Conservation (phyloP, 2,329 filamentous ascomycete genomes). For the Metarhizium brunneum region DNA sequence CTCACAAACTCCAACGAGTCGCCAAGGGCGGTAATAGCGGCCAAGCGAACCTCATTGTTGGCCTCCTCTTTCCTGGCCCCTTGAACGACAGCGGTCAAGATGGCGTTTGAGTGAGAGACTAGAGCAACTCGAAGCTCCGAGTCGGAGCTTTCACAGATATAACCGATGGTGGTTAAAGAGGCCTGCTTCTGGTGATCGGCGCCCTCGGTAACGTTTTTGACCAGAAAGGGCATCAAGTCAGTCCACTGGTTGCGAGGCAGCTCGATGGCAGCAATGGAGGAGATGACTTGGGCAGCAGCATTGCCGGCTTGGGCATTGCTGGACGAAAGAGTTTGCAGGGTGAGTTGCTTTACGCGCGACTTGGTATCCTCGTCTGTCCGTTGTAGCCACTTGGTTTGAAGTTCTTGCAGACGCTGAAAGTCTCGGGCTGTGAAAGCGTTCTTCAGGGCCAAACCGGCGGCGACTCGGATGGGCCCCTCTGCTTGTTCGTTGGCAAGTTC, state of each 20-base stretch:
- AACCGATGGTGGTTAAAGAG: slow-evolving; percentile 92
- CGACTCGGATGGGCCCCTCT: slow-evolving; percentile 76
- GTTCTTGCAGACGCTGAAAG: slow-evolving; percentile 72
- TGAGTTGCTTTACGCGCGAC: slow-evolving; percentile 76
- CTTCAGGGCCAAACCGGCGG: slow-evolving; percentile 92
- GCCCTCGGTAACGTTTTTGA: slow-evolving; percentile 86
- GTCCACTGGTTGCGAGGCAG: slow-evolving; percentile 88
- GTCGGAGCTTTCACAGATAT: slow-evolving; percentile 95
- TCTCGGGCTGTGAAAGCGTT: slow-evolving; percentile 97
- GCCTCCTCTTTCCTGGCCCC: slow-evolving; percentile 94
- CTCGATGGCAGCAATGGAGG: slow-evolving; percentile 90
- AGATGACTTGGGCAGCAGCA: slow-evolving; percentile 89
- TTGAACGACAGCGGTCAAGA: slow-evolving; percentile 94
- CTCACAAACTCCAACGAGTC: slow-evolving; percentile 97
- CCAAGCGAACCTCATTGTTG: slow-evolving; percentile 81
- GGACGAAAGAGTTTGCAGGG: slow-evolving; percentile 79
- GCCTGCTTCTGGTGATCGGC: slow-evolving; percentile 85
- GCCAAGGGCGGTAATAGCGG: slow-evolving; percentile 86
- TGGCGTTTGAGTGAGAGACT: slow-evolving; percentile 87
- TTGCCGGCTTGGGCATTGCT: slow-evolving; percentile 74
- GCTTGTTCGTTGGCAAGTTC: slow-evolving; percentile 88
- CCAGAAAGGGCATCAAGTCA: slow-evolving; percentile 79
- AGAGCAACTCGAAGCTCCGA: slow-evolving; percentile 72
- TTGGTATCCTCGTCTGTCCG: slow-evolving; percentile 76
- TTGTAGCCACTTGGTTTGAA: slow-evolving; percentile 89